phyloP scores from a whole-genome alignment of 2,329 filamentous ascomycete species.

The Microcyclosporella mali region DNA sequence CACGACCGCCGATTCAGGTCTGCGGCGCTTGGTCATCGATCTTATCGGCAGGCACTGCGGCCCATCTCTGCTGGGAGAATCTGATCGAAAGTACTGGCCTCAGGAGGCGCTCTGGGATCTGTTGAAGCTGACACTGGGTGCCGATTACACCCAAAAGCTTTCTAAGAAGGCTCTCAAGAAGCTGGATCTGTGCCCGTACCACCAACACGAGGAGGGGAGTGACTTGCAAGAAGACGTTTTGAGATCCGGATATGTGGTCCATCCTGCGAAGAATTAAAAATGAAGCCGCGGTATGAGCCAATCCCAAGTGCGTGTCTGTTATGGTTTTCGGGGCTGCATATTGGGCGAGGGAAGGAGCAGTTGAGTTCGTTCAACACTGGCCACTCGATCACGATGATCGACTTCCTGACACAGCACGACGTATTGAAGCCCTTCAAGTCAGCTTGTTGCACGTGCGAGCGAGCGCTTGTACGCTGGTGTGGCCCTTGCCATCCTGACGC shows the following conservation, averaged over 20 bases:
- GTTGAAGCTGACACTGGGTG: not conserved
- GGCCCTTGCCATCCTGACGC: too few species aligned
- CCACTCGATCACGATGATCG: too few species aligned
- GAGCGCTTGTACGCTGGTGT: too few species aligned
- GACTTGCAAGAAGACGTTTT: constrained; percentile 2
- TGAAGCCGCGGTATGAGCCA: too few species aligned
- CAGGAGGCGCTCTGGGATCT: constrained; percentile 3
- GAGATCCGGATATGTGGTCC: not conserved
- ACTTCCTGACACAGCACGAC: too few species aligned
- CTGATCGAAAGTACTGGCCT: not conserved
- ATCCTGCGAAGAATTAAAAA: too few species aligned
- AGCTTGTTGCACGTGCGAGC: too few species aligned
- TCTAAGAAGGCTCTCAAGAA: not conserved
- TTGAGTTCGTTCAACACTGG: too few species aligned
- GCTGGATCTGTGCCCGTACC: constrained; percentile 3
- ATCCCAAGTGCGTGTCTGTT: too few species aligned
- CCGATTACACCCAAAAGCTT: not conserved
- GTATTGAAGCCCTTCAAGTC: too few species aligned
- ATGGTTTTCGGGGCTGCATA: too few species aligned
- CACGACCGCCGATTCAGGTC: not conserved
- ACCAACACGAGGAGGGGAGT: constrained; percentile 6
- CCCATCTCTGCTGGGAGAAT: not conserved
- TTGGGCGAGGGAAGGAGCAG: too few species aligned
- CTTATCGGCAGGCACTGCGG: not conserved
- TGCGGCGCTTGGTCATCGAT: constrained; percentile 1